A percentile compares a stretch with the other conserved stretches of the same genome.
phyloP scores from a whole-genome alignment of 2,329 filamentous ascomycete species.

The Colletotrichum sp. region DNA sequence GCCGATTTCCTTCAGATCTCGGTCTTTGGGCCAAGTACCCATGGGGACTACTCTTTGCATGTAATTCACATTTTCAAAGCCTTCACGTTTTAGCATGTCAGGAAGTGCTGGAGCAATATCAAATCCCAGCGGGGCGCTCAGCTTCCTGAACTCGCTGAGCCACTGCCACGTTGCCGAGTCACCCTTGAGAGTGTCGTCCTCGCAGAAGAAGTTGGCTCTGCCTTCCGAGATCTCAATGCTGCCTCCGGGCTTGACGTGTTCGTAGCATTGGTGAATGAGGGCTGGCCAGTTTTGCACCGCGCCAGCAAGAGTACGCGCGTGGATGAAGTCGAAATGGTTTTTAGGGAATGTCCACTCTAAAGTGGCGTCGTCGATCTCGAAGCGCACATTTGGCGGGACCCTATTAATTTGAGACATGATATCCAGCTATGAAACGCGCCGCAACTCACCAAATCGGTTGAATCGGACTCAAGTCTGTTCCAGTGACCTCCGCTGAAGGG shows the following conservation, averaged over 20 bases:
- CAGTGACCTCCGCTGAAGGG: slow-evolving; percentile 48
- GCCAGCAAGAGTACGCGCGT: slow-evolving; percentile 33
- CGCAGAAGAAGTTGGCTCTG: slow-evolving; percentile 28
- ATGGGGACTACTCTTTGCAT: slow-evolving; percentile 38
- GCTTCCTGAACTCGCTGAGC: slow-evolving; percentile 25
- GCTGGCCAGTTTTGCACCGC: slow-evolving; percentile 33
- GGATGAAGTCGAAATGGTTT: slow-evolving; percentile 39
- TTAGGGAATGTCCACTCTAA: slow-evolving; percentile 26
- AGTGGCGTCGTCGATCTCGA: slow-evolving; percentile 31
- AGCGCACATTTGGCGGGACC: slow-evolving; percentile 28
- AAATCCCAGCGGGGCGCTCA: slow-evolving; percentile 25
- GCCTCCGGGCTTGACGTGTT: slow-evolving; percentile 45
- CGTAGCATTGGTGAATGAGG: slow-evolving; percentile 24
- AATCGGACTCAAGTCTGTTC: slow-evolving; percentile 30
- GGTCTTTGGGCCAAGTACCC: slow-evolving; percentile 45
- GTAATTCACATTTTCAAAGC: slow-evolving; percentile 32
- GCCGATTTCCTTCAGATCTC: slow-evolving; percentile 43
- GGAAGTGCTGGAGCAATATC: slow-evolving; percentile 25
- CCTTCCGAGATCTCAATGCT: slow-evolving; percentile 48
- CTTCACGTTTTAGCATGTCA: slow-evolving; percentile 21
- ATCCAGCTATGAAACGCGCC: not conserved
- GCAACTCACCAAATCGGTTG: slow-evolving; percentile 24
- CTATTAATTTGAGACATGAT: not conserved
- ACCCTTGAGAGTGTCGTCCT: slow-evolving; percentile 27
- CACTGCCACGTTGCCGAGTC: slow-evolving; percentile 23